Evolutionary conservation across 805 yeast species (phyloP).

Genomic region (Kodamaea leandrae): DNA sequence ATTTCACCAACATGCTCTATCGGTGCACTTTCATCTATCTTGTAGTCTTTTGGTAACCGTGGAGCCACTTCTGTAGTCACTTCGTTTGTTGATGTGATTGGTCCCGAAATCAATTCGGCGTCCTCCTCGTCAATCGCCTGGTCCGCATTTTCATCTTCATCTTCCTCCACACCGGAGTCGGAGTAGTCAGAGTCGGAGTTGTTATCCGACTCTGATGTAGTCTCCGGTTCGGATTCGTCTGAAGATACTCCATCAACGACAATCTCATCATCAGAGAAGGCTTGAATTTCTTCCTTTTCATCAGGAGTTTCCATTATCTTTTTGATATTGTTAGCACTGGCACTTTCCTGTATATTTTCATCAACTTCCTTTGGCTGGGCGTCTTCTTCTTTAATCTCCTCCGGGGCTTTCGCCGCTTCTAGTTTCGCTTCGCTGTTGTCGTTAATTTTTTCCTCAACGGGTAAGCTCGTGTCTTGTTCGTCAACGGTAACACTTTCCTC

Average conservation of each 20-base stretch:
- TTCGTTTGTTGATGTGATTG: slow-evolving; percentile 80
- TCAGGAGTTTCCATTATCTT: not conserved
- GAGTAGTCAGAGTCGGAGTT: slow-evolving; percentile 21
- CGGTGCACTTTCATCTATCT: slow-evolving; percentile 56
- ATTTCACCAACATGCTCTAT: slow-evolving; percentile 72
- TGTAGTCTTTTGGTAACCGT: slow-evolving; percentile 62
- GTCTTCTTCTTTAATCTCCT: too few relatives aligned
- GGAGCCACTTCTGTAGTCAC: slow-evolving; percentile 65
- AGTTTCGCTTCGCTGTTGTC: too few relatives aligned
- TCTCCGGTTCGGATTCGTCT: slow-evolving; percentile 16
- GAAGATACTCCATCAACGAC: slow-evolving; percentile 14
- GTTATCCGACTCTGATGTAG: slow-evolving; percentile 20
- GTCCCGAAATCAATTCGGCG: slow-evolving; percentile 48
- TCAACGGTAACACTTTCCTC: too few relatives aligned
- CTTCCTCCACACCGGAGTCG: slow-evolving; percentile 14
- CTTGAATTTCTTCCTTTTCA: slow-evolving; percentile 8
- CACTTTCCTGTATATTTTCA: slow-evolving; percentile 3
- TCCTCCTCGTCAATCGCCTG: slow-evolving; percentile 39
- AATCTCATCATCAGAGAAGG: slow-evolving; percentile 17
- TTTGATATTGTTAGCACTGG: not conserved
- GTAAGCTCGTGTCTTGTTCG: too few relatives aligned
- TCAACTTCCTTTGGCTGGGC: too few relatives aligned
- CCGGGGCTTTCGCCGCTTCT: too few relatives aligned
- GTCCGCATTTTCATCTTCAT: slow-evolving; percentile 15
- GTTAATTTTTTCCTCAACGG: too few relatives aligned